These are phyloP conservation scores for Mycena olivaceomarginata DNA, from an alignment of 768 basidiomycete genomes.

Conservation along the genomic window DNA sequence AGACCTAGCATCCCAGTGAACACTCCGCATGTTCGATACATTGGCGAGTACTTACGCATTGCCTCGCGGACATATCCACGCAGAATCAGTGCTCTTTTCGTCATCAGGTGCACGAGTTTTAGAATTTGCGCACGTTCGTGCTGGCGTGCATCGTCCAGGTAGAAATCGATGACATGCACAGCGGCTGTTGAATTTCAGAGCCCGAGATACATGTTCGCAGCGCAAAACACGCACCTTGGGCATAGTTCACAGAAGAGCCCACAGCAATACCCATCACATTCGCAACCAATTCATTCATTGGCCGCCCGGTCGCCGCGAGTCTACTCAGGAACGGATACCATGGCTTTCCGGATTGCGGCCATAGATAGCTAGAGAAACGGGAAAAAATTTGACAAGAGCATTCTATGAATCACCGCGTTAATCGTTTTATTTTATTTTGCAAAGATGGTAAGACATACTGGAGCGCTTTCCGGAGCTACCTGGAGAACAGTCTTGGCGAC, in stretches of 20 bases:
- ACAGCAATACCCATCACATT: constrained; percentile 68
- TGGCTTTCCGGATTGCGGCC: constrained; percentile 56
- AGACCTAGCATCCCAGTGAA: constrained; percentile 50
- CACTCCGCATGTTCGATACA: not conserved
- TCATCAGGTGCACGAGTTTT: constrained; percentile 57
- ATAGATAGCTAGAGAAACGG: constrained; percentile 50
- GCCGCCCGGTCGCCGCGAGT: constrained; percentile 58
- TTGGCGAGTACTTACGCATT: constrained; percentile 56
- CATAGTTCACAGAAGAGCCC: constrained; percentile 66
- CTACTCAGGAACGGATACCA: constrained; percentile 62
- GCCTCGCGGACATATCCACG: constrained; percentile 72
- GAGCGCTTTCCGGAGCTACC: constrained; percentile 48
- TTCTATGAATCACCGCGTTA: constrained; percentile 46
- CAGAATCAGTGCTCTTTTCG: constrained; percentile 56
- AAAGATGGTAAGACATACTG: constrained; percentile 42
- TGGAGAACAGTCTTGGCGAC: constrained; percentile 44
- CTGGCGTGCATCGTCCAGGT: constrained; percentile 63
- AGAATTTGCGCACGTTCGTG: constrained; percentile 63
- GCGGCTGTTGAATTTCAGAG: constrained; percentile 54
- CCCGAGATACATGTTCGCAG: too few species aligned
- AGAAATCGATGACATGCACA: constrained; percentile 73
- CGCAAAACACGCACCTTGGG: constrained; percentile 57
- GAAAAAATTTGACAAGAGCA: constrained; percentile 51
- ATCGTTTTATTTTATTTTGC: not conserved
- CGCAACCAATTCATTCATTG: constrained; percentile 65